Evolutionary conservation across 371 early-diverging fungal species (phyloP).

Genomic region (Mortierella sp.): DNA sequence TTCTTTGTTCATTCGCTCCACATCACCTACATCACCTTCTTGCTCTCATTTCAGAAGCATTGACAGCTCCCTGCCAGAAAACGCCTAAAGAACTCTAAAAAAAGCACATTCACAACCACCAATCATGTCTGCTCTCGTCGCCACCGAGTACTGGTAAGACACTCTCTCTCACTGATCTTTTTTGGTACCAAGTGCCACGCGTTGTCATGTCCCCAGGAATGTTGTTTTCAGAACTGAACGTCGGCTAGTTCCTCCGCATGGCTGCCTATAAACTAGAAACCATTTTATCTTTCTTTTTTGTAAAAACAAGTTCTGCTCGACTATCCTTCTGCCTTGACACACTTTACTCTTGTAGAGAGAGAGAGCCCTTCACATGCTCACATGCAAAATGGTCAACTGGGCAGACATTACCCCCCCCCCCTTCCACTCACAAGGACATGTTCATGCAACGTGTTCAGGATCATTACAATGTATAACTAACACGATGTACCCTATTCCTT

Average conservation of each 20-base stretch:
- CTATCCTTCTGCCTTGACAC: no score
- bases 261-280: background rate
- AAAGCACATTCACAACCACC: background rate
- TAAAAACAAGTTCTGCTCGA: background rate
- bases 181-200: background rate
- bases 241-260: no score
- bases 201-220: background rate
- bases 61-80: background rate
- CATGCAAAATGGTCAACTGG: no score
- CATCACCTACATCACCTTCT: background rate
- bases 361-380: background rate
- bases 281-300: no score
- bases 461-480: background rate
- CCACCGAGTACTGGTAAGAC: slow-evolving; percentile 45
- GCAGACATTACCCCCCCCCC: background rate
- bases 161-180: background rate
- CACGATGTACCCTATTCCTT: slow-evolving; percentile 6
- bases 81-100: background rate
- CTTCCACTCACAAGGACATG: background rate
- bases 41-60: background rate
- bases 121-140: slow-evolving; percentile 27
- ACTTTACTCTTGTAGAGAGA: background rate
- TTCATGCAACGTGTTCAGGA: background rate
- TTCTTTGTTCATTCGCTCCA: background rate
- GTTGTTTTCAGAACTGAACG: no score